Evolutionary conservation across 768 basidiomycete genomes (phyloP).

Genomic region (Neoboletus brunneissimus): DNA sequence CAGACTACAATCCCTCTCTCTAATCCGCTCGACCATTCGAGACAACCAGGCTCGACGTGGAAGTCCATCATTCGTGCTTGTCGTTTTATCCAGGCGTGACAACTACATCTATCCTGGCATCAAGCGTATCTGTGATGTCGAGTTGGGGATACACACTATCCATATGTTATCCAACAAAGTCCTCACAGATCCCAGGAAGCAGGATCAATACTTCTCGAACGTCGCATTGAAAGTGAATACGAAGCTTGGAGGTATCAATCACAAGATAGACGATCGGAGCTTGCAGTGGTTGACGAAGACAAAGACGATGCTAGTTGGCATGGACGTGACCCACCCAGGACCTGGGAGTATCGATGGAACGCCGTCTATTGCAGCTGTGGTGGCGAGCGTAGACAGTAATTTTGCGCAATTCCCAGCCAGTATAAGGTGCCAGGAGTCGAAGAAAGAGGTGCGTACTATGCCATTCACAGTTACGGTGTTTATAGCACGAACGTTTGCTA

Average conservation of each 20-base stretch:
- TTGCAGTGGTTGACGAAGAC: conserved; percentile 64
- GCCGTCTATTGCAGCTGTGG: conserved; percentile 81
- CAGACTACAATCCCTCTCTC: conserved; percentile 36
- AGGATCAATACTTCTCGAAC: conserved; percentile 81
- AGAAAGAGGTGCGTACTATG: conserved; percentile 22
- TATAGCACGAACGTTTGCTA: background rate
- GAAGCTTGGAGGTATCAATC: conserved; percentile 81
- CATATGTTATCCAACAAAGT: conserved; percentile 69
- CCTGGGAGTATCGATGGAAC: conserved; percentile 65
- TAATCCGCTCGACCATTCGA: conserved; percentile 43
- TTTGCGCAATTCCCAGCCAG: conserved; percentile 82
- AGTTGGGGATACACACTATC: conserved; percentile 73
- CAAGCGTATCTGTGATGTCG: conserved; percentile 75
- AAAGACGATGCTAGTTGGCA: conserved; percentile 81
- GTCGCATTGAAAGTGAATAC: conserved; percentile 80
- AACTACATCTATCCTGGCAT: conserved; percentile 79
- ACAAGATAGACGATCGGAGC: conserved; percentile 57
- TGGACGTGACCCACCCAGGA: conserved; percentile 81
- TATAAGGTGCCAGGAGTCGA: conserved; percentile 55
- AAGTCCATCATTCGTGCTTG: conserved; percentile 65
- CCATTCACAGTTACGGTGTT: background rate
- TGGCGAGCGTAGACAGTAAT: conserved; percentile 65
- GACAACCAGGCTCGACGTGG: conserved; percentile 20
- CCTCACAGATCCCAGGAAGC: conserved; percentile 48
- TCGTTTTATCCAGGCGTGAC: conserved; percentile 64